Base-by-base conservation (phyloP, 2,329 filamentous ascomycete species). In the Hypoxylon sp. region DNA sequence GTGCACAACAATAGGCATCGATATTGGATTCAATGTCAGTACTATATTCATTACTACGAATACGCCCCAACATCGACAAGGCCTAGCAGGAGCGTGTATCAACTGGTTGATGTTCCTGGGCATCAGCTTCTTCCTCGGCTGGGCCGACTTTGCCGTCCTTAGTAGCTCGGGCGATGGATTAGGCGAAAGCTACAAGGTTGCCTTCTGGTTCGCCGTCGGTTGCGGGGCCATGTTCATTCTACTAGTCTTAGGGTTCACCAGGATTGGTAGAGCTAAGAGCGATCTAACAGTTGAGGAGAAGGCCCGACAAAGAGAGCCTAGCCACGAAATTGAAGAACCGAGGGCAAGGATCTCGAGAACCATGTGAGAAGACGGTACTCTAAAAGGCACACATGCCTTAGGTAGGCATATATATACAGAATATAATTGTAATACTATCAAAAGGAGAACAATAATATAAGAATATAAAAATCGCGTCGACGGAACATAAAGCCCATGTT, bases 41-140 rank as follows among this genome's bases (percentile, higher is more conserved):
- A 92, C 90, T 71, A 85, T 93, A 63, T 93, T 91, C 78, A 90
- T 92, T 75, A 92, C 91, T 0, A 92, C 90, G 0, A 87, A 84
- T 25, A 79, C 93, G 53, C 89, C 90, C 0, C 81, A 82, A 7
- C 81, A 84, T n/a, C 83, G 87, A 57, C 91, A 94, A 75, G 90
- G 90, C 0, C 79, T 92, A 0, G 90, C 90, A 0, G 90, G 90
- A 1, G 90, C 87, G 0, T 76, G 93, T 56, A 88, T 91, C 73
- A 92, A 91, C 78, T 87, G 86, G 30, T 78, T 92, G 1, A 74
- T 92, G 30, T 90, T 91, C 70, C 80, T 94, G 3, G 89, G 89
- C 5, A 90, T 92, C 69, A 87, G 88, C 1, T 78, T 91, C 29
- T 84, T 86, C 70, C 81, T 92, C 12, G 89, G 87, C 0, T 84